A percentile compares a stretch with the other conserved stretches of the same genome.
Evolutionary conservation across 2,329 filamentous ascomycete genomes (phyloP).

Genomic region (Rhynchosporium secalis): DNA sequence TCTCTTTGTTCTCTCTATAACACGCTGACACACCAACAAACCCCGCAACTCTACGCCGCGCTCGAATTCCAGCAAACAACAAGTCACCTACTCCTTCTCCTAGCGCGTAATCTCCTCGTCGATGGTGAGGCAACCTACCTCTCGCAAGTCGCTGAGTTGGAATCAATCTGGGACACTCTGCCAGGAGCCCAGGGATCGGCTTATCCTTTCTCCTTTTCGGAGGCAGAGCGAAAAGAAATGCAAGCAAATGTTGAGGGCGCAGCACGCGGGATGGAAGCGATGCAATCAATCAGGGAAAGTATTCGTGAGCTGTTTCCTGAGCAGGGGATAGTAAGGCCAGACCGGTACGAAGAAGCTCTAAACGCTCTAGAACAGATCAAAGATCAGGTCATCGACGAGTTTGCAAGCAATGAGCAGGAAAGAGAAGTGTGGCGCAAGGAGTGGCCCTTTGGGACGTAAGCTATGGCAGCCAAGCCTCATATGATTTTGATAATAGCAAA

Average conservation of each 20-base stretch:
- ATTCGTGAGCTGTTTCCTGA: constrained; percentile 24
- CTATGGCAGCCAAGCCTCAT: not conserved
- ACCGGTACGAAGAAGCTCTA: constrained; percentile 23
- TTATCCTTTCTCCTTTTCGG: constrained; percentile 24
- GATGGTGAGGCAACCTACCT: constrained; percentile 25
- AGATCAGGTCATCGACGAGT: constrained; percentile 24
- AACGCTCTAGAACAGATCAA: constrained; percentile 25
- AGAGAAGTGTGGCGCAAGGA: constrained; percentile 20
- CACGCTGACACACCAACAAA: constrained; percentile 13
- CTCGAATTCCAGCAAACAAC: constrained; percentile 26
- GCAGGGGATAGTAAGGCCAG: constrained; percentile 23
- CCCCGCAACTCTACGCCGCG: constrained; percentile 20
- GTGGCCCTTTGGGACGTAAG: constrained; percentile 26
- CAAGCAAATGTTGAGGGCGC: constrained; percentile 17
- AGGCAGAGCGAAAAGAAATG: constrained; percentile 18
- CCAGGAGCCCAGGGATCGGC: constrained; percentile 10
- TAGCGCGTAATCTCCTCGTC: constrained; percentile 21
- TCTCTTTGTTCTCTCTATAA: constrained; percentile 24
- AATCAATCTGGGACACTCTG: constrained; percentile 19
- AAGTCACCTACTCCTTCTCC: constrained; percentile 15
- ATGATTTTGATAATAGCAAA: too few relatives aligned
- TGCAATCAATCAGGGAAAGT: constrained; percentile 16
- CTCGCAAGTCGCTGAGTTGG: constrained; percentile 19
- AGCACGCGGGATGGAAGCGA: constrained; percentile 19
- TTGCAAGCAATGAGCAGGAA: constrained; percentile 24